These are phyloP conservation scores for Seiridium unicorne DNA, from an alignment of 2,329 filamentous ascomycete species.

Conservation along the genomic window DNA sequence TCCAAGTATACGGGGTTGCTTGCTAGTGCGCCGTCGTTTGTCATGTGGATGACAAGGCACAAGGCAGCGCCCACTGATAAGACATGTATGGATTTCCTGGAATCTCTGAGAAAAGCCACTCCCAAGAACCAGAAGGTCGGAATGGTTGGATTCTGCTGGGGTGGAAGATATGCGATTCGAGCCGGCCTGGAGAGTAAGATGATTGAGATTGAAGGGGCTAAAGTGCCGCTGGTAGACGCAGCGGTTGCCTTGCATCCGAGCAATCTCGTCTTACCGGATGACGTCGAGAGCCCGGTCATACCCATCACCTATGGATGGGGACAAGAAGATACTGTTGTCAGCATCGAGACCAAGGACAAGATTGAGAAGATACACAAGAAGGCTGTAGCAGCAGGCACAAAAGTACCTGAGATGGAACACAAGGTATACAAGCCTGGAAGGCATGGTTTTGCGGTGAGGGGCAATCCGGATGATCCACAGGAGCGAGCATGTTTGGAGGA, in stretches of 20 bases:
- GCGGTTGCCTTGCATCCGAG: conserved; percentile 43
- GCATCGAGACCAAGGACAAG: conserved; percentile 25
- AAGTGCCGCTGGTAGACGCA: conserved; percentile 34
- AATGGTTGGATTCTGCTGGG: conserved; percentile 54
- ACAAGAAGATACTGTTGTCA: conserved; percentile 23
- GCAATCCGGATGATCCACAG: conserved; percentile 17
- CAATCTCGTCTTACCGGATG: conserved; percentile 35
- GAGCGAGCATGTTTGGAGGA: conserved; percentile 30
- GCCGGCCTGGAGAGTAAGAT: conserved; percentile 27
- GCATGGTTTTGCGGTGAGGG: conserved; percentile 28
- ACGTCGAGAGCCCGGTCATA: conserved; percentile 28
- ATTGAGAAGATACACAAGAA: conserved; percentile 26
- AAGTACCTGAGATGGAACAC: conserved; percentile 28
- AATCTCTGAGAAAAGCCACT: conserved; percentile 25
- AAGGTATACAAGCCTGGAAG: conserved; percentile 27
- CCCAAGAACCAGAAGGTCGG: conserved; percentile 34
- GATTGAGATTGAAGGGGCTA: conserved; percentile 30
- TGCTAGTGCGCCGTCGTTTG: conserved; percentile 25
- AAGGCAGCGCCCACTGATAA: conserved; percentile 27
- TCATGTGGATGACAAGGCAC: conserved; percentile 32
- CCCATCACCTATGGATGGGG: conserved; percentile 31
- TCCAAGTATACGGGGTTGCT: conserved; percentile 37
- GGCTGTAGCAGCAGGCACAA: conserved; percentile 18
- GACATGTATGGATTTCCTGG: conserved; percentile 32
- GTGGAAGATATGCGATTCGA: conserved; percentile 40